Conservation (phyloP, 2,329 filamentous ascomycete genomes). For the Fusarium incarnatum region DNA sequence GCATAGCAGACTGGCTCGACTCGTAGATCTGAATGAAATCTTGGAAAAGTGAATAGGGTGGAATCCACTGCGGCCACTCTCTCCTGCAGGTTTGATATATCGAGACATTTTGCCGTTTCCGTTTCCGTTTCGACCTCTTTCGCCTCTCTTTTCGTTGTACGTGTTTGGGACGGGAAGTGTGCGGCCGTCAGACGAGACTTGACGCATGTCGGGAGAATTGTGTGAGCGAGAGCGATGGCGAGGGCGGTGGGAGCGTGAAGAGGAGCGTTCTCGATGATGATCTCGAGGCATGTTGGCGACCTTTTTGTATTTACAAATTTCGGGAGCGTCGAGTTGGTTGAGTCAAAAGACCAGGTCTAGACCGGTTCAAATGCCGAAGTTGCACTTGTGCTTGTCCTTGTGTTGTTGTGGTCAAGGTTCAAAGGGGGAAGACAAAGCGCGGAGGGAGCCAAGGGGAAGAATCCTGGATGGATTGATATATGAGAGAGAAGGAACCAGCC, state of each 20-base stretch:
- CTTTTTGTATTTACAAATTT: slow-evolving; percentile 12
- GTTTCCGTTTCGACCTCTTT: neutral
- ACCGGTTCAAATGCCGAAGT: neutral
- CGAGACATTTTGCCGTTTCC: slow-evolving; percentile 24
- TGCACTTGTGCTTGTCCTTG: neutral
- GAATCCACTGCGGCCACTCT: slow-evolving; percentile 60
- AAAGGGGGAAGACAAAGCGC: neutral
- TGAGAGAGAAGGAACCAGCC: neutral
- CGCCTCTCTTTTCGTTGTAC: slow-evolving; percentile 33
- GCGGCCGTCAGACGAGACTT: slow-evolving; percentile 21
- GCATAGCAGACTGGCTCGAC: slow-evolving; percentile 58
- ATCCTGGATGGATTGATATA: neutral
- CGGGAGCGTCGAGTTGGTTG: neutral
- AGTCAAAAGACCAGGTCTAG: slow-evolving; percentile 5
- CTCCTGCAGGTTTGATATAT: slow-evolving; percentile 51
- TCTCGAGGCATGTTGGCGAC: slow-evolving; percentile 25
- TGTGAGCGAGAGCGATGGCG: slow-evolving; percentile 33
- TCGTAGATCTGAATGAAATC: slow-evolving; percentile 59
- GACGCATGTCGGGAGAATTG: slow-evolving; percentile 23
- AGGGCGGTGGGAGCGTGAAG: slow-evolving; percentile 33
- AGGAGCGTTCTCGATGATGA: slow-evolving; percentile 23
- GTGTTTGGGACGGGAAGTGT: slow-evolving; percentile 47
- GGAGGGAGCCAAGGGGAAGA: slow-evolving; percentile 5
- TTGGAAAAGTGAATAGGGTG: slow-evolving; percentile 57
- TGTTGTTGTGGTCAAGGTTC: neutral